A percentile compares a stretch with the other conserved stretches of the same genome.
Conservation (phyloP, 345 rosid species). For the Camelina laxa region DNA sequence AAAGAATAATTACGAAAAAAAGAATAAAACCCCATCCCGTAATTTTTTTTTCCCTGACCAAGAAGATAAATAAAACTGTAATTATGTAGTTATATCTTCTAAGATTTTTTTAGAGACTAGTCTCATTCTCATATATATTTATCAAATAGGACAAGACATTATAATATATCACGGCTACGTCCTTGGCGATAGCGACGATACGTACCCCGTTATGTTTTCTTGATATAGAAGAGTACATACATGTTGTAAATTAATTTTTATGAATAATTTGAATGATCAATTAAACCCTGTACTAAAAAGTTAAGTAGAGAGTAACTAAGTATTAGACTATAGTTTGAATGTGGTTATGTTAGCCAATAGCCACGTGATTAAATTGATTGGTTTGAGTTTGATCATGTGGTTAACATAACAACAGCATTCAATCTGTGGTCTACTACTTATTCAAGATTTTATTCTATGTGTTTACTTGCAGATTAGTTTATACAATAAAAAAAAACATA, state of each 20-base stretch:
- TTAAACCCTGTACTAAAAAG: not conserved
- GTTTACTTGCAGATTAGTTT: too few species aligned
- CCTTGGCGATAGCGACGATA: constrained; percentile 34
- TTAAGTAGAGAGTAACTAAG: not conserved
- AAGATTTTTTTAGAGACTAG: not conserved
- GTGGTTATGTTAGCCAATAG: too few species aligned
- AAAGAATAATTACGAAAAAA: constrained; percentile 40
- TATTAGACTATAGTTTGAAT: too few species aligned
- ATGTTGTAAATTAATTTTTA: too few species aligned
- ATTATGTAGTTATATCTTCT: constrained; percentile 5
- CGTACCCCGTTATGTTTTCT: constrained; percentile 1
- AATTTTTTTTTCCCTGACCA: not conserved
- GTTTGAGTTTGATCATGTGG: too few species aligned
- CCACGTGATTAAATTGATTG: too few species aligned
- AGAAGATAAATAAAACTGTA: not conserved
- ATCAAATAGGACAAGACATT: constrained; percentile 19
- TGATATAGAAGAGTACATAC: too few species aligned
- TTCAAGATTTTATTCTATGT: too few species aligned
- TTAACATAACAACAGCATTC: too few species aligned
- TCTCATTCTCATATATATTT: not conserved
- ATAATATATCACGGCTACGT: constrained; percentile 16
- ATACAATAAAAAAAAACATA: too few species aligned
- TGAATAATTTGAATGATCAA: too few species aligned
- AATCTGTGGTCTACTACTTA: too few species aligned
- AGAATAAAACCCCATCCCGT: constrained; percentile 35